Evolutionary conservation across 1,139 yeast species (phyloP).

Genomic region (Tardiomyces blankii): DNA sequence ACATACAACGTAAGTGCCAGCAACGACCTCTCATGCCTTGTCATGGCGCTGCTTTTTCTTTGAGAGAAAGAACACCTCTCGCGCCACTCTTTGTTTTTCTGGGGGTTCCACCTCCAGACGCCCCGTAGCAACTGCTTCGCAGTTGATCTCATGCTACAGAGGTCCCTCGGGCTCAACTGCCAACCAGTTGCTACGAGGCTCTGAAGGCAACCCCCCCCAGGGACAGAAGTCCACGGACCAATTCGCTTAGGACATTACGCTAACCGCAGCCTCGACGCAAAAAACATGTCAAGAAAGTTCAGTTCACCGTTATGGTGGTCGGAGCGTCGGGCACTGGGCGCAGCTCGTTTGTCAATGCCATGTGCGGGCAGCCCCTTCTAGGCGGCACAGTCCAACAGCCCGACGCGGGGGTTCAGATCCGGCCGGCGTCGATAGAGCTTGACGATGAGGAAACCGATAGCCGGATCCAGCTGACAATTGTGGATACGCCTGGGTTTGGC

Average conservation of each 20-base stretch:
- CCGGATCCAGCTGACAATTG: constrained; percentile 26
- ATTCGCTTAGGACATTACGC: no score
- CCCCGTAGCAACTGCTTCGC: no score
- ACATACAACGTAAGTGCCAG: background rate
- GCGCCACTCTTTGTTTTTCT: no score
- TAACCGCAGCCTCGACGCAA: constrained; percentile 35
- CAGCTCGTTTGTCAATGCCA: constrained; percentile 68
- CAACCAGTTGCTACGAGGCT: no score
- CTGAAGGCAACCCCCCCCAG: no score
- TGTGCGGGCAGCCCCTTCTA: constrained; percentile 75
- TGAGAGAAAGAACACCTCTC: no score
- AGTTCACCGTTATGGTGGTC: constrained; percentile 67
- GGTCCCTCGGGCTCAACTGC: no score
- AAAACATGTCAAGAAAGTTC: constrained; percentile 77
- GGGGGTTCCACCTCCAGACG: no score
- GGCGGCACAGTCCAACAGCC: constrained; percentile 12
- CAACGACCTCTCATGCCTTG: background rate
- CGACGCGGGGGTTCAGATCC: constrained; percentile 40
- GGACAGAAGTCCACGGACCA: no score
- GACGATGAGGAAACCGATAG: constrained; percentile 22
- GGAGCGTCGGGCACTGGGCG: constrained; percentile 78
- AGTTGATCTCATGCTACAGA: no score
- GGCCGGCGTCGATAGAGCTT: constrained; percentile 36
- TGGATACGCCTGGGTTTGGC: constrained; percentile 78
- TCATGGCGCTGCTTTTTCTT: background rate